phyloP scores from a whole-genome alignment of 768 basidiomycete genomes.

The Rhodotorula babjevae region DNA sequence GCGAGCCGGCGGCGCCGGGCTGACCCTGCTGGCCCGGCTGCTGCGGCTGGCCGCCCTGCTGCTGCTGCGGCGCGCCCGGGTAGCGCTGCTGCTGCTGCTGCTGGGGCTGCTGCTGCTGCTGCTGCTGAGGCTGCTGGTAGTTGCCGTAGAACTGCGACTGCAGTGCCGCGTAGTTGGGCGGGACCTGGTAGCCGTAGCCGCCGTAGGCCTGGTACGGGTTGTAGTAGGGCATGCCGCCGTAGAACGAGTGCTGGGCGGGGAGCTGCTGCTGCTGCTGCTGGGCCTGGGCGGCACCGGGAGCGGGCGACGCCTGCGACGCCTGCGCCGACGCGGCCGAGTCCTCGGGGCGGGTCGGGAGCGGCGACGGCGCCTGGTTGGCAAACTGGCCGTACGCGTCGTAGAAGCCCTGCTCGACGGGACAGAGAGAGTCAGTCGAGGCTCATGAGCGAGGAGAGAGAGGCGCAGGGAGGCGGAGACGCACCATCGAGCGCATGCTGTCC shows the following conservation, averaged over 20 bases:
- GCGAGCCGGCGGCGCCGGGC: not conserved
- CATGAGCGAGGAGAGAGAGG: not conserved
- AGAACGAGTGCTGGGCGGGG: conserved; percentile 1
- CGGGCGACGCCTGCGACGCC: not conserved
- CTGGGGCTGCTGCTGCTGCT: not conserved
- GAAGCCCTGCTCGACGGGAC: conserved; percentile 10
- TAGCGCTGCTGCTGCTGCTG: not conserved
- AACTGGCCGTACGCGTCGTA: conserved; percentile 38
- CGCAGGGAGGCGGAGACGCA: not conserved
- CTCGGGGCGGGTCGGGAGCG: conserved; percentile 30
- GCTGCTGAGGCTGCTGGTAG: conserved; percentile 19
- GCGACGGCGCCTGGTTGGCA: conserved; percentile 35
- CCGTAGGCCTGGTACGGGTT: conserved; percentile 12
- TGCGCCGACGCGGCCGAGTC: conserved; percentile 13
- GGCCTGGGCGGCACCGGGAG: conserved; percentile 18
- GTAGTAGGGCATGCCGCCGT: conserved; percentile 8
- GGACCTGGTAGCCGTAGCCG: conserved; percentile 36
- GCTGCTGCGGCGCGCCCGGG: not conserved
- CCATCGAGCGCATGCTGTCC: not conserved
- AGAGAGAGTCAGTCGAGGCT: not conserved
- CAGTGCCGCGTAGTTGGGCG: conserved; percentile 6
- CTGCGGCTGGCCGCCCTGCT: not conserved
- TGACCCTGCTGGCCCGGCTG: not conserved
- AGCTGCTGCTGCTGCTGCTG: conserved; percentile 22
- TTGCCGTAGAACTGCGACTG: conserved; percentile 22